Conservation (phyloP, 1,284 basidiomycete species). For the Irpex rosettiformis region DNA sequence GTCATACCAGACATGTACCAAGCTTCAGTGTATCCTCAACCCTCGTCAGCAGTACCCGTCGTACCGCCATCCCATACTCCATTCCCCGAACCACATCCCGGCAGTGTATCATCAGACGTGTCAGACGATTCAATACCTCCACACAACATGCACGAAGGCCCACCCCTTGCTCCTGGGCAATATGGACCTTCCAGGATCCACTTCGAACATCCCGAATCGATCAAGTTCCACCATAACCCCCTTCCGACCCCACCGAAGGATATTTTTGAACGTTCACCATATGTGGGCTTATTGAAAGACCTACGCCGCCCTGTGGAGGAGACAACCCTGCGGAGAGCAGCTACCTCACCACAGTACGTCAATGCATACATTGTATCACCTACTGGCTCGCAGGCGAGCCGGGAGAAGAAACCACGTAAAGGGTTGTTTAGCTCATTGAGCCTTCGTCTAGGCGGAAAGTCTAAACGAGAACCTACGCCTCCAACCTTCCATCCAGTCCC, state of each 20-base stretch:
- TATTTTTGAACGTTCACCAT: constrained; percentile 13
- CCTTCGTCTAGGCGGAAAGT: constrained; percentile 8
- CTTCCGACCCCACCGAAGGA: constrained; percentile 15
- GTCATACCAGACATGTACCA: constrained; percentile 8
- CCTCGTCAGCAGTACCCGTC: constrained; percentile 3
- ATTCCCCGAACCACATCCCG: not conserved
- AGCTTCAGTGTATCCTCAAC: not conserved
- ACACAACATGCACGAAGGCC: not conserved
- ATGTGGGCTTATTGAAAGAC: constrained; percentile 10
- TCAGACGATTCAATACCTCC: constrained; percentile 1
- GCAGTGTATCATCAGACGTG: not conserved
- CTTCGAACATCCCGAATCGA: constrained; percentile 5
- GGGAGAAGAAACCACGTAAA: constrained; percentile 14
- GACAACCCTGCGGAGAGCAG: not conserved
- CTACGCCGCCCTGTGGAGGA: constrained; percentile 13
- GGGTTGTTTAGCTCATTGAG: constrained; percentile 16
- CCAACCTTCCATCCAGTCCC: not conserved
- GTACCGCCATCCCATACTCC: not conserved
- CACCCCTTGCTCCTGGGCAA: constrained; percentile 1
- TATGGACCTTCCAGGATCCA: not conserved
- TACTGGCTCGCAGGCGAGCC: constrained; percentile 1
- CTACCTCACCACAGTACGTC: constrained; percentile 2
- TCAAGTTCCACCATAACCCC: constrained; percentile 12
- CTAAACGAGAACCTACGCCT: constrained; percentile 2
- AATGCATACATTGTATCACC: constrained; percentile 2